phyloP scores from a whole-genome alignment of 1,284 basidiomycete genomes.

The Irpex sp. region DNA sequence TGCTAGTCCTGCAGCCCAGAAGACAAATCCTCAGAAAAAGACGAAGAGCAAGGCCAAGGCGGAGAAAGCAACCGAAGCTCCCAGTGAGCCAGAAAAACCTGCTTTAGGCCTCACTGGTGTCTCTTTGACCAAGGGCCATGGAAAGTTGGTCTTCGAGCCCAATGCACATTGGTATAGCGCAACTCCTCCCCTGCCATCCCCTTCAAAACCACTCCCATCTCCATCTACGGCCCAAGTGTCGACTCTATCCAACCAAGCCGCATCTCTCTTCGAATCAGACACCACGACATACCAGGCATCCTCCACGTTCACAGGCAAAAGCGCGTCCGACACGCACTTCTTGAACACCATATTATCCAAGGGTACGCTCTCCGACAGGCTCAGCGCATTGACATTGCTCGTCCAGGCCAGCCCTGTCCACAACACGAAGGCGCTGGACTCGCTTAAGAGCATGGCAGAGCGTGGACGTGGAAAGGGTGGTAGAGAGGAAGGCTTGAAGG shows the following conservation, averaged over 20 bases:
- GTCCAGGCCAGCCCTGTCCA: slow-evolving; percentile 90
- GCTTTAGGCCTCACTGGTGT: not conserved
- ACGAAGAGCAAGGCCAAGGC: not conserved
- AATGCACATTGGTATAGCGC: slow-evolving; percentile 57
- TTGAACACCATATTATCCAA: slow-evolving; percentile 78
- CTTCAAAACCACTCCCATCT: slow-evolving; percentile 21
- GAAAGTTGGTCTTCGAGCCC: slow-evolving; percentile 37
- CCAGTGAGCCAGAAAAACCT: not conserved
- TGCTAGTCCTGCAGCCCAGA: not conserved
- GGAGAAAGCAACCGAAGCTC: not conserved
- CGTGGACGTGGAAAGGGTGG: slow-evolving; percentile 76
- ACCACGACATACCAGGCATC: slow-evolving; percentile 41
- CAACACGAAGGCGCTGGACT: slow-evolving; percentile 78
- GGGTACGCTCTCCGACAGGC: slow-evolving; percentile 90
- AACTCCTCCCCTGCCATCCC: slow-evolving; percentile 27
- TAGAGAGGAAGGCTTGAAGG: slow-evolving; percentile 87
- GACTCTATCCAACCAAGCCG: slow-evolving; percentile 43
- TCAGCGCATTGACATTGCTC: slow-evolving; percentile 88
- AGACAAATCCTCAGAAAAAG: slow-evolving; percentile 4
- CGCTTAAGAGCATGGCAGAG: slow-evolving; percentile 73
- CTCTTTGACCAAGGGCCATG: not conserved
- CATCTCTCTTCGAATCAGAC: slow-evolving; percentile 47
- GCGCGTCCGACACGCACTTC: slow-evolving; percentile 72
- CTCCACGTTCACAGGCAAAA: slow-evolving; percentile 30
- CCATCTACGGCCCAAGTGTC: slow-evolving; percentile 41